Evolutionary conservation across 2,329 filamentous ascomycete species (phyloP).

Genomic region (Pseudogymnoascus sp.): DNA sequence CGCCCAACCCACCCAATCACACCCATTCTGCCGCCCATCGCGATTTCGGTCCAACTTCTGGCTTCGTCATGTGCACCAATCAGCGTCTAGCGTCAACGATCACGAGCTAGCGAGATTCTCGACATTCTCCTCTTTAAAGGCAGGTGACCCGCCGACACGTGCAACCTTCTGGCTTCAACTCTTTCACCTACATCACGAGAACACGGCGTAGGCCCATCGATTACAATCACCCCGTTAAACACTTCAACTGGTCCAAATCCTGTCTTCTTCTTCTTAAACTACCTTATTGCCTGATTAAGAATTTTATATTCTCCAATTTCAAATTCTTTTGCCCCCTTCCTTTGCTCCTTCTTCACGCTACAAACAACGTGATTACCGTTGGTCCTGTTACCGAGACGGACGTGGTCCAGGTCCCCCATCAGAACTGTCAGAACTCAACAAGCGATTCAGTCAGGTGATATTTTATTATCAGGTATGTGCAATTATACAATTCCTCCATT

Average conservation of each 20-base stretch:
- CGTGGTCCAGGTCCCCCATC: not conserved
- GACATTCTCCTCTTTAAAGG: constrained; percentile 7
- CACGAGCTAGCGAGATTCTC: constrained; percentile 7
- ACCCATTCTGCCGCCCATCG: not conserved
- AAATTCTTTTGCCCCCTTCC: not conserved
- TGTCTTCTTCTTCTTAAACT: not conserved
- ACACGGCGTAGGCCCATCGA: not conserved
- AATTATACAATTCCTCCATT: not conserved
- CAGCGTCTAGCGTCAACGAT: constrained; percentile 1
- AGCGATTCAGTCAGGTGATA: constrained; percentile 2
- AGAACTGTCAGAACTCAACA: constrained; percentile 5
- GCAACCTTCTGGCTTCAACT: not conserved
- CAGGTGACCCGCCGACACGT: constrained; percentile 6
- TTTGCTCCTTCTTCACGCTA: not conserved
- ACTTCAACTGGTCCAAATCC: not conserved
- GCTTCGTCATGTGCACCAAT: constrained; percentile 7
- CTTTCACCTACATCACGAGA: constrained; percentile 5
- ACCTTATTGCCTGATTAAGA: constrained; percentile 5
- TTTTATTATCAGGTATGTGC: constrained; percentile 1
- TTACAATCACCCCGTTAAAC: not conserved
- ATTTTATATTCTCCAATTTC: not conserved
- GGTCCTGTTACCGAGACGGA: not conserved
- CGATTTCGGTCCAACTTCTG: not conserved
- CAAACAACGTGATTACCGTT: constrained; percentile 7
- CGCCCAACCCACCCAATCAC: not conserved